Percentiles rank a stretch among this genome's conserved stretches.
These are phyloP conservation scores for Tetradesmus lagerheimii DNA, from an alignment of 139 green algal species.

Conservation along the genomic window DNA sequence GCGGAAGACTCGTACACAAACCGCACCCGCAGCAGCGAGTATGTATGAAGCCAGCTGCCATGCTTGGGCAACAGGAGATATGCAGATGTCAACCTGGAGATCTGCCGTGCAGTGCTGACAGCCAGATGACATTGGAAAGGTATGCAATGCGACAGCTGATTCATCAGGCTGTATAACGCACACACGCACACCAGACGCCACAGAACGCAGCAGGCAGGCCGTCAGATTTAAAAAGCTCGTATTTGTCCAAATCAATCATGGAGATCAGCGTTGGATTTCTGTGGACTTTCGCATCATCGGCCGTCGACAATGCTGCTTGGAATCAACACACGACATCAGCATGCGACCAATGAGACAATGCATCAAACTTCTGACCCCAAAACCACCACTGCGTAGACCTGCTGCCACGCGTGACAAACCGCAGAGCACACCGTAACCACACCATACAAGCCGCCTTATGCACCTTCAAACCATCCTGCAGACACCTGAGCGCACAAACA, in stretches of 20 bases:
- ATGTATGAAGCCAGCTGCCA: background rate
- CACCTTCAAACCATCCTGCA: too few relatives aligned
- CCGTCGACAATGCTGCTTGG: background rate
- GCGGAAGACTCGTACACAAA: slow-evolving; percentile 93
- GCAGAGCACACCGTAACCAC: too few relatives aligned
- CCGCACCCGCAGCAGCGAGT: slow-evolving; percentile 70
- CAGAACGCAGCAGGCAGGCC: background rate
- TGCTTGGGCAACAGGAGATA: too few relatives aligned
- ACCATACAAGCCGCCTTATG: too few relatives aligned
- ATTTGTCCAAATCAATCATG: background rate
- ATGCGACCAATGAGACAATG: too few relatives aligned
- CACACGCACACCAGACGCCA: background rate
- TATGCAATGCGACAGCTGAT: background rate
- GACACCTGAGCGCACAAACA: too few relatives aligned
- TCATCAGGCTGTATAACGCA: too few relatives aligned
- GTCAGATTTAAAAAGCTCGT: slow-evolving; percentile 51
- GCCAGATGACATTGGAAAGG: background rate
- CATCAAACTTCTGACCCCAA: too few relatives aligned
- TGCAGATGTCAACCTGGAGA: too few relatives aligned
- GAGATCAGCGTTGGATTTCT: slow-evolving; percentile 45
- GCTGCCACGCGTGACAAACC: too few relatives aligned
- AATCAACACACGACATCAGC: background rate
- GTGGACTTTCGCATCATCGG: slow-evolving; percentile 43
- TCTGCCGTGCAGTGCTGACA: too few relatives aligned
- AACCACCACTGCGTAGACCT: too few relatives aligned